Evolutionary conservation across 345 rosid genomes (phyloP), one percentile per base, ranked within the genome.

Genomic region (Corymbia maculata): DNA sequence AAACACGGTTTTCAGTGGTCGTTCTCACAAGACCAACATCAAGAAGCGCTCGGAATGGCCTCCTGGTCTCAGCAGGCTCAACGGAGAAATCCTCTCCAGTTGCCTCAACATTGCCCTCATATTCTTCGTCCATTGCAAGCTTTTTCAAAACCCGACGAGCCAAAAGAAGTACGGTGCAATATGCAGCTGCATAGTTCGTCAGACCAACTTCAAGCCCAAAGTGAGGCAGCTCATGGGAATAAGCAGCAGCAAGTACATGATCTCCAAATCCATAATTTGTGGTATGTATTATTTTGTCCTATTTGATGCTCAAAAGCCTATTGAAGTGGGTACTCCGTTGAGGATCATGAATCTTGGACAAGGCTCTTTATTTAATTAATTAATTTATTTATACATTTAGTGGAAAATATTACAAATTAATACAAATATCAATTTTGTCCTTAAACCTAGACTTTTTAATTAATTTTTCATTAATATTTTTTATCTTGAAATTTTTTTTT

Each of bases 31-130:
- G 93, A 16, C 98, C 98, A 87, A 95, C 98, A 92, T 95, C 98
- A 89, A 95, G 98, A 66, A 95, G 96, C 90, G 97, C 96, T 88
- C 95, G 97, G 93, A 95, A 95, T 30, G 98, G 98, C 94, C 97
- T 93, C 90, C 97, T 93, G 88, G 79, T 92, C 10, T 92, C 97
- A 66, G 93, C 88, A 51, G 96, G 98, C 82, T 97, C 99, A n/a
- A 97, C 97, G 13, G 97, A 96, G 89, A 53, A 97, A 88, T 97
- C 98, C 92, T 96, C 99, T 7, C 99, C 99, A 61, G 95, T 93
- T 36, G 97, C 99, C 96, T 95, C 96, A 86, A 93, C 94, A 90
- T 93, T 95, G 91, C 98, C 98, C 89, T 95, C 90, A 22, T 95
- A 95, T 79, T 93, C 96, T 17, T 89, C 92, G 51, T 95, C 98